These are phyloP conservation scores for Pyrus betulifolia DNA, from an alignment of 306 rosid genomes.

Conservation along the genomic window DNA sequence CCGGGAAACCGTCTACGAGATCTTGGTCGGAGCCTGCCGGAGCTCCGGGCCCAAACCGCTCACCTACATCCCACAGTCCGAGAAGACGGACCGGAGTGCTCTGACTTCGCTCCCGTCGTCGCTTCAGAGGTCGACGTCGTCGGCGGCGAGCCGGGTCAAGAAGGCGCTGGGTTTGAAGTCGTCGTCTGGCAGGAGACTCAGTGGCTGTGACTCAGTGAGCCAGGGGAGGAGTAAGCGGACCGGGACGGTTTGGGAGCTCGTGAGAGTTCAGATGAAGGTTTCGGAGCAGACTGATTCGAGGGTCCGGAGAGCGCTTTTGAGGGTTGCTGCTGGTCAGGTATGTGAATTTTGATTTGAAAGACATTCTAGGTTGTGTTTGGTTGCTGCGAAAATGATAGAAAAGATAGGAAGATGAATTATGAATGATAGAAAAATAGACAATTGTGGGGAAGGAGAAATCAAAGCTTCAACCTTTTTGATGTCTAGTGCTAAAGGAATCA, in stretches of 20 bases:
- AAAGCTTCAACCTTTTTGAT: not conserved
- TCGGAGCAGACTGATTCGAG: constrained; percentile 79
- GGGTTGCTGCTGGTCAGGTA: constrained; percentile 93
- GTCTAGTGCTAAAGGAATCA: not conserved
- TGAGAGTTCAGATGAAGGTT: constrained; percentile 78
- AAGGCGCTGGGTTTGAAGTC: constrained; percentile 73
- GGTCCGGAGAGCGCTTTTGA: constrained; percentile 65
- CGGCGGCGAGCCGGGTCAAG: constrained; percentile 85
- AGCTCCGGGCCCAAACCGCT: constrained; percentile 70
- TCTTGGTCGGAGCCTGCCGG: constrained; percentile 73
- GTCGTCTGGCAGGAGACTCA: constrained; percentile 30
- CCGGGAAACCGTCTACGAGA: constrained; percentile 88
- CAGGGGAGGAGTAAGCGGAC: constrained; percentile 37
- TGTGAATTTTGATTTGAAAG: not conserved
- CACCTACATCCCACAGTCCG: constrained; percentile 78
- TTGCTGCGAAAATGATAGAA: not conserved
- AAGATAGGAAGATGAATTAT: not conserved
- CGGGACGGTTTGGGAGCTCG: constrained; percentile 69
- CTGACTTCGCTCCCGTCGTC: constrained; percentile 32
- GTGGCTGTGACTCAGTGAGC: constrained; percentile 21
- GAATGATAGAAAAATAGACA: not conserved
- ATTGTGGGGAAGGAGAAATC: not conserved
- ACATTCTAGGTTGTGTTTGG: not conserved
- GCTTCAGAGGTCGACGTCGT: constrained; percentile 72
- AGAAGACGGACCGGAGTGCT: constrained; percentile 42